Percentiles rank a stretch among this genome's conserved stretches.
Conservation (phyloP, 495 filamentous ascomycete species). For the Xylaria scruposa region DNA sequence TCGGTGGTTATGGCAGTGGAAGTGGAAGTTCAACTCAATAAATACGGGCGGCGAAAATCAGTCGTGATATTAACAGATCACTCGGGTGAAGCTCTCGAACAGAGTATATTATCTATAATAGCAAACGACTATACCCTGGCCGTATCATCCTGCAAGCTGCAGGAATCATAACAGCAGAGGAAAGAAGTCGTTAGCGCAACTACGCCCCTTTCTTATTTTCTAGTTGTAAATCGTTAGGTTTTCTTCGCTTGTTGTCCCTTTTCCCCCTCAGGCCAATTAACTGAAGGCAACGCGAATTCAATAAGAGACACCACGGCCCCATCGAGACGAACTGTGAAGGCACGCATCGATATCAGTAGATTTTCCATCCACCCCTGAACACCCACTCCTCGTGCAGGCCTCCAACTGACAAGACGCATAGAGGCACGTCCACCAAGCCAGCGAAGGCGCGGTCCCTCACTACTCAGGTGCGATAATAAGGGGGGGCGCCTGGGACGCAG, state of each 20-base stretch:
- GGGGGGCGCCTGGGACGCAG: background rate
- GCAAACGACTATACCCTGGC: background rate
- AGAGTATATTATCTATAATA: background rate
- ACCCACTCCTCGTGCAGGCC: too few species aligned
- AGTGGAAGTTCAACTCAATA: background rate
- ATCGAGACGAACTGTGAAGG: background rate
- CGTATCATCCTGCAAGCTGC: background rate
- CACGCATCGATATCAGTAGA: background rate
- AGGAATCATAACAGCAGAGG: background rate
- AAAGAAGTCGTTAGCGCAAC: background rate
- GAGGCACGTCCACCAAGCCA: background rate
- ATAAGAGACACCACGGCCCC: background rate
- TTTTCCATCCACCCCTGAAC: too few species aligned
- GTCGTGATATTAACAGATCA: background rate
- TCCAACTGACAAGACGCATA: background rate
- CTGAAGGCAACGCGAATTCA: background rate
- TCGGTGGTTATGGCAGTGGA: background rate
- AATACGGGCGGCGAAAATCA: background rate
- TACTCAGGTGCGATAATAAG: background rate
- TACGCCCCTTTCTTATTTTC: background rate
- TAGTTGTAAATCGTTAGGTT: background rate
- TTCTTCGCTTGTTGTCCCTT: background rate
- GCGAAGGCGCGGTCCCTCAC: background rate
- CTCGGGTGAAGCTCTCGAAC: background rate
- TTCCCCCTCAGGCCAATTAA: background rate